Conservation (phyloP, 148 eudicot genomes). For the Gaultheria prostrata region DNA sequence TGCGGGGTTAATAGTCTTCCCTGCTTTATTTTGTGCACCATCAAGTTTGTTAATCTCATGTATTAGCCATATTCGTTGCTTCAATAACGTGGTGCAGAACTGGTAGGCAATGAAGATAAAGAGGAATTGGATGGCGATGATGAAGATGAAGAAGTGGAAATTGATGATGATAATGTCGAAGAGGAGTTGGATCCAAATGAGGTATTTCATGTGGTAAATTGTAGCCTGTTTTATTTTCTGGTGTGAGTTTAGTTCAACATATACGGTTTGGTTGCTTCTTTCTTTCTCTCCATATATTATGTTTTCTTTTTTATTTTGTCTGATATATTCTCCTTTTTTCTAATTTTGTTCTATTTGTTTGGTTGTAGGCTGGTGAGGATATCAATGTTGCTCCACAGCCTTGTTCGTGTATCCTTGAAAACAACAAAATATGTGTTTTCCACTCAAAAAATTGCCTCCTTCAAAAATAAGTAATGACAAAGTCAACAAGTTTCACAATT, state of each 20-base stretch:
- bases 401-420: conserved; percentile 67
- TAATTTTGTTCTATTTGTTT: not conserved
- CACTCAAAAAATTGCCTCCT: not conserved
- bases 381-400: conserved; percentile 45
- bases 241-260: not conserved
- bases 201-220: conserved; percentile 44
- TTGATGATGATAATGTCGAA: conserved; percentile 63
- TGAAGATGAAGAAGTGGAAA: conserved; percentile 56
- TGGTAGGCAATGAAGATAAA: conserved; percentile 47
- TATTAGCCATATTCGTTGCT: not conserved
- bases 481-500: not conserved
- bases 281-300: not conserved
- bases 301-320: not conserved
- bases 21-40: not conserved
- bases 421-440: not conserved
- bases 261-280: not conserved
- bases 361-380: conserved; percentile 53
- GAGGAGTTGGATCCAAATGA: conserved; percentile 69
- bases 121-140: conserved; percentile 41
- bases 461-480: not conserved
- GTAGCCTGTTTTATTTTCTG: conserved; percentile 1
- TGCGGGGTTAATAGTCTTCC: not conserved
- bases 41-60: not conserved
- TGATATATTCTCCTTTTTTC: conserved; percentile 7
- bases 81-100: conserved; percentile 38